Conservation (phyloP, 192 early-diverging fungal species). For the Radiomyces spectabilis region DNA sequence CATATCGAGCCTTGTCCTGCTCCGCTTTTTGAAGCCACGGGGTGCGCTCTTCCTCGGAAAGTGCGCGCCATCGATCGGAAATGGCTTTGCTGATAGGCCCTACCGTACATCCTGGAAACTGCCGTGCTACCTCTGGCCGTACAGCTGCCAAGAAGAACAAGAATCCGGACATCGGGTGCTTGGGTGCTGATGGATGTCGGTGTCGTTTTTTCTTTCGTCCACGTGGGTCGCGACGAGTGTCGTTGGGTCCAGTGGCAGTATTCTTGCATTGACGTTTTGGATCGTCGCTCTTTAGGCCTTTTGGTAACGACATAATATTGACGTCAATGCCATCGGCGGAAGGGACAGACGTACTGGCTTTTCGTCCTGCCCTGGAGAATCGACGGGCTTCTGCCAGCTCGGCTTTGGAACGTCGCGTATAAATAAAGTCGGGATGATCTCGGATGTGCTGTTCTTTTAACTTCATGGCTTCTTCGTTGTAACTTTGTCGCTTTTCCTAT, state of each 20-base stretch:
- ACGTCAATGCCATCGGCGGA: no score
- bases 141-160: slow-evolving; percentile 56
- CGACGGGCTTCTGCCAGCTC: slow-evolving; percentile 42
- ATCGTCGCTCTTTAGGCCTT: no score
- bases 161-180: slow-evolving; percentile 67
- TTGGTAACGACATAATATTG: no score
- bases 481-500: slow-evolving; percentile 29
- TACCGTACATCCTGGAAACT: slow-evolving; percentile 53
- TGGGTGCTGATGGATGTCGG: slow-evolving; percentile 52
- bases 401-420: slow-evolving; percentile 51
- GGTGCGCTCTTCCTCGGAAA: slow-evolving; percentile 37
- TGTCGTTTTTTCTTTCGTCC: slow-evolving; percentile 36
- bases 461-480: slow-evolving; percentile 30
- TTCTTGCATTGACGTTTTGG: no score
- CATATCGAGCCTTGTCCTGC: slow-evolving; percentile 53
- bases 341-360: no score
- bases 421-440: slow-evolving; percentile 44
- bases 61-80: slow-evolving; percentile 43
- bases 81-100: slow-evolving; percentile 63
- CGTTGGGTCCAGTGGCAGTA: background rate
- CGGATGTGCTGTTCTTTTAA: slow-evolving; percentile 41
- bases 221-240: background rate
- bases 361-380: background rate
- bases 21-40: slow-evolving; percentile 48
- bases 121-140: slow-evolving; percentile 45